Evolutionary conservation across 2,329 filamentous ascomycete genomes (phyloP), one percentile per base, ranked within the genome.

Genomic region (Plenodomus biglobosus): DNA sequence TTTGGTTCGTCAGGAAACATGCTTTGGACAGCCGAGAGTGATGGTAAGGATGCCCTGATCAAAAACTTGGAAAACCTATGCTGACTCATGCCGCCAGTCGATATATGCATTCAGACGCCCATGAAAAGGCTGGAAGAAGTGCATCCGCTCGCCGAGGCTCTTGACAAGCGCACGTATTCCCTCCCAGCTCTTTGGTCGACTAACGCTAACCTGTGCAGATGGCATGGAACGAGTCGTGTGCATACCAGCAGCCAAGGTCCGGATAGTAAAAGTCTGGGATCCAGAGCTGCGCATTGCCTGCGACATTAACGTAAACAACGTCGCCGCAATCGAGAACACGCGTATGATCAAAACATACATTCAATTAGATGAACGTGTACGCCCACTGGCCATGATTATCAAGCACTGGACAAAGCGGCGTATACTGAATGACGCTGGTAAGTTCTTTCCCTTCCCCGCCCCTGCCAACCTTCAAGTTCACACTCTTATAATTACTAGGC

Each of bases 281-380:
- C 94, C 94, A 2, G 90, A 96, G 70, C 78, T 96, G 48, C 79
- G 86, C 56, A 79, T 99, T 42, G 88, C 91, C 15, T 96, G 92
- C 71, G 94, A 99, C 69, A 94, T 99, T 87, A 99, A 99, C 62
- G 92, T 99, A 75, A 99, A 99, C 76, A 99, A 97, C 64, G 94
- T 92, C 0, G 75, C 95, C 44, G 94, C 94, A 3, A 78, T 99
- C 52, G 92, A 97, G 72, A 99, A 99, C 66, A 99, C 94, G 13
- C 85, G 92, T 42, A 95, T 99, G 92, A 94, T 99, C 63, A 90
- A 92, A 69, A 96, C 91, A 0, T 99, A 99, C 73, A 90, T 99
- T 52, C 86, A 95, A 65, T 87, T 95, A 48, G 94, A 99, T 71
- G 85, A 91, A 34, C 85, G 94, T 52, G 90, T 99, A 46, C 85